Conservation (phyloP, 2,329 filamentous ascomycete genomes). For the Aureobasidium sp. region DNA sequence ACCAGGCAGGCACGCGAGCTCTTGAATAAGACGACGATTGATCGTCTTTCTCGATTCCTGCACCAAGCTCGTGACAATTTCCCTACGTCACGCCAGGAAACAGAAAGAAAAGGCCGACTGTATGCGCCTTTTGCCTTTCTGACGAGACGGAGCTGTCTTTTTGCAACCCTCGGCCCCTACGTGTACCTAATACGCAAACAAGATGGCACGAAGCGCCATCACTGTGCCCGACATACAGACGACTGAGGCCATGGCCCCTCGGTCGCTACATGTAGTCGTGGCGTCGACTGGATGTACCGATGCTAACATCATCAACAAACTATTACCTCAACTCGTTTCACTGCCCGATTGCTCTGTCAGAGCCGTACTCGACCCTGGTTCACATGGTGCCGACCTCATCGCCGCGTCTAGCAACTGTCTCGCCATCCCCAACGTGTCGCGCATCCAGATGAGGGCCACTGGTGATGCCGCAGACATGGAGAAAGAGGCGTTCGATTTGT, state of each 20-base stretch:
- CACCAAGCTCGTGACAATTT: conserved; percentile 4
- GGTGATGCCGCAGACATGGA: conserved; percentile 23
- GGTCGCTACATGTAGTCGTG: conserved; percentile 25
- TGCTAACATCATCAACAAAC: conserved; percentile 20
- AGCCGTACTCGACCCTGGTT: conserved; percentile 25
- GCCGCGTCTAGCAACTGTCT: conserved; percentile 23
- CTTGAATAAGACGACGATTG: not conserved
- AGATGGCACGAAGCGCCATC: conserved; percentile 9
- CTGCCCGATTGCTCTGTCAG: conserved; percentile 26
- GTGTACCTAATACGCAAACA: not conserved
- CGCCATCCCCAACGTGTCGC: conserved; percentile 23
- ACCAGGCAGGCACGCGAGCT: not conserved
- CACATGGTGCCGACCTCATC: conserved; percentile 25
- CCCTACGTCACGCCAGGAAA: conserved; percentile 7
- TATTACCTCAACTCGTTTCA: conserved; percentile 24
- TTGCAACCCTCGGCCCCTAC: not conserved
- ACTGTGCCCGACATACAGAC: conserved; percentile 10
- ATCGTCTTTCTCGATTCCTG: not conserved
- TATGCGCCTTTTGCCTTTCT: conserved; percentile 4
- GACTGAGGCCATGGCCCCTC: conserved; percentile 1
- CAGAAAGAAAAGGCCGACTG: conserved; percentile 7
- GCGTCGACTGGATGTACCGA: conserved; percentile 27
- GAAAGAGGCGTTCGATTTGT: conserved; percentile 52
- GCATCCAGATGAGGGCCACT: conserved; percentile 14
- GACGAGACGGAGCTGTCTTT: not conserved